These are phyloP conservation scores for Colletotrichum zoysiae DNA, from an alignment of 2,329 filamentous ascomycete species.

Conservation along the genomic window DNA sequence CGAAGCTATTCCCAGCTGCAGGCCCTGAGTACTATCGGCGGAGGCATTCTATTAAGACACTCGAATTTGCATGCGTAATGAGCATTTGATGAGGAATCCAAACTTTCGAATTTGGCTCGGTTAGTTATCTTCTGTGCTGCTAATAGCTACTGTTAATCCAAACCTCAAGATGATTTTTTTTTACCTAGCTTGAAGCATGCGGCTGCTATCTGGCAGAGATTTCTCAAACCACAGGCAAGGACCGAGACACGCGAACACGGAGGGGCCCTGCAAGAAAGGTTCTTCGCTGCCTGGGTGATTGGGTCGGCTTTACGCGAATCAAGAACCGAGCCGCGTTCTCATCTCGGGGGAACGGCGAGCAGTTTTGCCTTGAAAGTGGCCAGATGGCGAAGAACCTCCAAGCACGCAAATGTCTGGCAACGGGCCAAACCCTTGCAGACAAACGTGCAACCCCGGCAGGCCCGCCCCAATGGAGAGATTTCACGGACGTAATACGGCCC, in stretches of 20 bases:
- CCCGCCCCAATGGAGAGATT: constrained; percentile 9
- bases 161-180: too few relatives aligned
- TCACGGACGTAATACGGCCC: constrained; percentile 24
- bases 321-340: background rate
- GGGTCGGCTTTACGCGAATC: background rate
- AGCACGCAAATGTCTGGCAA: background rate
- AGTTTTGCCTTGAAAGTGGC: constrained; percentile 9
- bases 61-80: too few relatives aligned
- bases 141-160: too few relatives aligned
- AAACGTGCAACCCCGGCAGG: background rate
- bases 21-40: too few relatives aligned
- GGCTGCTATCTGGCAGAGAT: background rate
- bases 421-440: constrained; percentile 7
- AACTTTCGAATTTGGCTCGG: too few relatives aligned
- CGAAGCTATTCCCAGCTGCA: too few relatives aligned
- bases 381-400: background rate
- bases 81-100: too few relatives aligned
- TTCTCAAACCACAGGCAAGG: background rate
- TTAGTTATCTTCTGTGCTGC: too few relatives aligned
- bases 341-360: background rate
- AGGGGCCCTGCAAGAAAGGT: background rate
- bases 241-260: background rate
- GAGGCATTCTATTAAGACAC: too few relatives aligned
- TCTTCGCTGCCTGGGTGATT: background rate
- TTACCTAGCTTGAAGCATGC: background rate